Evolutionary conservation across 805 yeast genomes (phyloP).

Genomic region (Saccharomycopsis lassenensis): DNA sequence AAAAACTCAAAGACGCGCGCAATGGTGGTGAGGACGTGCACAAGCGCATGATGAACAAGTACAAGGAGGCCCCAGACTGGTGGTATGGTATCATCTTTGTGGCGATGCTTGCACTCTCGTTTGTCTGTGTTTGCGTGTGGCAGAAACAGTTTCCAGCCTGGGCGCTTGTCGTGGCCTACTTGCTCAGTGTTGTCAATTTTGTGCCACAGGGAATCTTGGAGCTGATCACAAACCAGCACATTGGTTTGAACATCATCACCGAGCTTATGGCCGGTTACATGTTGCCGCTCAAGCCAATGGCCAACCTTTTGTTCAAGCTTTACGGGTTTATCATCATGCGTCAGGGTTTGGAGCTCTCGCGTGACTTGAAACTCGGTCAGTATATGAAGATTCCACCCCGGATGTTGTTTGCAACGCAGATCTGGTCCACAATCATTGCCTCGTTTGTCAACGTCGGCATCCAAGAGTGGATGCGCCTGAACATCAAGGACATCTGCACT

Average conservation of each 20-base stretch:
- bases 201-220: constrained; percentile 49
- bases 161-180: constrained; percentile 47
- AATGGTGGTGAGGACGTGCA: constrained; percentile 30
- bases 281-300: constrained; percentile 43
- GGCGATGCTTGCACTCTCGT: constrained; percentile 30
- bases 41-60: constrained; percentile 40
- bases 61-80: constrained; percentile 67
- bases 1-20: constrained; percentile 33
- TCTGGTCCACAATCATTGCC: constrained; percentile 30
- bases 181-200: constrained; percentile 41
- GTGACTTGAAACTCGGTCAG: constrained; percentile 46
- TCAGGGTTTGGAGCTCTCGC: constrained; percentile 40
- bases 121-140: constrained; percentile 29
- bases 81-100: constrained; percentile 46
- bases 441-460: constrained; percentile 27
- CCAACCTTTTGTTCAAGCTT: constrained; percentile 43
- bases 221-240: constrained; percentile 38
- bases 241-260: constrained; percentile 36
- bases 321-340: constrained; percentile 43
- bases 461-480: constrained; percentile 31
- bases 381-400: constrained; percentile 50
- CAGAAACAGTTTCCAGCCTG: constrained; percentile 53
- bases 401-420: constrained; percentile 37
- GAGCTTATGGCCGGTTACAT: constrained; percentile 54
- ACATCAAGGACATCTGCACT: constrained; percentile 32